Base-by-base conservation (phyloP, 2,329 filamentous ascomycete species). In the Aspergillus pseudoterreus region DNA sequence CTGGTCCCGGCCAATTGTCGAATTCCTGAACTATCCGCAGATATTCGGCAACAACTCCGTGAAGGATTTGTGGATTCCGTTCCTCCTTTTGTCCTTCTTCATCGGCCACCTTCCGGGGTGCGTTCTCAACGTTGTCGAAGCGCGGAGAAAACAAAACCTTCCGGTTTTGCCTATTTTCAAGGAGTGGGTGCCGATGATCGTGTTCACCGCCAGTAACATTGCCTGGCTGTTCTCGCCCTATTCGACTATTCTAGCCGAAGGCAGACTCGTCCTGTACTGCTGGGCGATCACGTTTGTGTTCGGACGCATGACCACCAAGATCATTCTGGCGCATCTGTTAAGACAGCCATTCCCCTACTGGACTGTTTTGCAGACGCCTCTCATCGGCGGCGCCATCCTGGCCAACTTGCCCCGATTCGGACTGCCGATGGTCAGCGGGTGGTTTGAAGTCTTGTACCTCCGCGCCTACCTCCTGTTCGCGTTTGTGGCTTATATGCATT, bases 261-360 rank as follows among this genome's bases (percentile, higher is more conserved):
- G 97, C 74, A 88, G 94, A 65, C 82, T 99, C 1, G 85, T 95
- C 10, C 82, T 97, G 43, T 95, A 96, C 72, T 96, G 92, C 76
- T 74, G 95, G 54, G 95, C 90, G 53, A 88, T 97, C 79, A 88
- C 90, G n/a, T 92, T 97, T 63, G 94, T 96, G 53, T 97, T 99
- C 71, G 94, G 94, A 33, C 87, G 94, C 60, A 91, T 99, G 86
- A 97, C 94, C 0, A 99, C 94, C 36, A 99, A 97, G 78, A 97
- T 97, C 72, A 99, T 99, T 67, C 84, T 99, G 15, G 92, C 94
- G 2, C 94, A 99, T 71, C 79, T 99, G 47, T 94, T 94, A 2
- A 84, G 84, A 57, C 94, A 97, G 70, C 89, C 92, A 3, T 99
- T 97, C 74, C 94, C 94, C 1, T 95, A 89, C 80, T 97, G 92